Conservation (phyloP, 2,329 filamentous ascomycete genomes). For the Aspergillus hortae region DNA sequence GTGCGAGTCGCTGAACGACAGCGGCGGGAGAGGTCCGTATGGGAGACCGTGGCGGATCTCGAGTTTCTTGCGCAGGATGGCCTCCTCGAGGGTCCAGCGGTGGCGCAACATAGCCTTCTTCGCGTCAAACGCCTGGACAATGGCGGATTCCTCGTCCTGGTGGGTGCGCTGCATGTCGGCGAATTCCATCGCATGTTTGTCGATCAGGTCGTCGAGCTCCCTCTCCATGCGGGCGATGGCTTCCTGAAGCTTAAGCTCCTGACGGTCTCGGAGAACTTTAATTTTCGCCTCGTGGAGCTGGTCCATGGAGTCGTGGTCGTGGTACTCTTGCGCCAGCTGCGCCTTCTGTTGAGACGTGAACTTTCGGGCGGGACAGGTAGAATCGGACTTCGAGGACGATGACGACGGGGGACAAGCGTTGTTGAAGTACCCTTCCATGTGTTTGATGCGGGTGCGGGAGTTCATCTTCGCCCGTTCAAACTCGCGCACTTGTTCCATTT, state of each 20-base stretch:
- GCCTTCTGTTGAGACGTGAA: constrained; percentile 41
- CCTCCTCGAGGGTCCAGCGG: constrained; percentile 43
- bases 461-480: constrained; percentile 43
- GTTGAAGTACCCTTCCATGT: constrained; percentile 47
- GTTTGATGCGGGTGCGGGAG: constrained; percentile 42
- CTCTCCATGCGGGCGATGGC: constrained; percentile 37
- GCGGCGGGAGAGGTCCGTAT: constrained; percentile 38
- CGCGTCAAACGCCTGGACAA: constrained; percentile 29
- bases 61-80: constrained; percentile 37
- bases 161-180: constrained; percentile 33
- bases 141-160: constrained; percentile 28
- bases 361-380: constrained; percentile 21
- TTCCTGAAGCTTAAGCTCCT: constrained; percentile 40
- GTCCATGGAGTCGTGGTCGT: constrained; percentile 42
- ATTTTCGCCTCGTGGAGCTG: constrained; percentile 43
- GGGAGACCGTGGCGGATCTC: constrained; percentile 33
- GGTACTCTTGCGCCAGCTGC: constrained; percentile 44
- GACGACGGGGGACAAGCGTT: constrained; percentile 37
- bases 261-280: constrained; percentile 46
- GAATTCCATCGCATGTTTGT: constrained; percentile 30
- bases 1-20: constrained; percentile 29
- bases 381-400: too few relatives aligned
- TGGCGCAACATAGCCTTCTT: constrained; percentile 33
- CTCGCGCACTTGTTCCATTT: constrained; percentile 44
- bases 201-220: constrained; percentile 34